Evolutionary conservation across 1,139 yeast genomes (phyloP).

Genomic region (Sugiyamaella paludigena): DNA sequence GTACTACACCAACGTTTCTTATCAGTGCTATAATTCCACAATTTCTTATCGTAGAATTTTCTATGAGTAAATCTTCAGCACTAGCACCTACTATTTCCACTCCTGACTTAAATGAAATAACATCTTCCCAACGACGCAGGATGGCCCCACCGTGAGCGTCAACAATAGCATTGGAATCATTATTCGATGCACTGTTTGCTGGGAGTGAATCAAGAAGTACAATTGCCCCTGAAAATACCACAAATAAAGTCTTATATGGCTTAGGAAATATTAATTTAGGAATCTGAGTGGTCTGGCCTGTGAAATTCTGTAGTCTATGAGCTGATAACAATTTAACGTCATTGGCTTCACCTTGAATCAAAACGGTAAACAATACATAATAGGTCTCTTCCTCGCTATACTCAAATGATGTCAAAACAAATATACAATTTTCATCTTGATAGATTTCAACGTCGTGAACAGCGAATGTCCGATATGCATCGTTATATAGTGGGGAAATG

Average conservation of each 20-base stretch:
- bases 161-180: conserved; percentile 3
- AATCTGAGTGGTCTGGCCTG: conserved; percentile 36
- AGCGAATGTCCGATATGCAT: conserved; percentile 41
- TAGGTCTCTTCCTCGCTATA: conserved; percentile 37
- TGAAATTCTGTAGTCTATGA: conserved; percentile 50
- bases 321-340: conserved; percentile 61
- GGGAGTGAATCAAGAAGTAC: conserved; percentile 64
- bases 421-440: conserved; percentile 43
- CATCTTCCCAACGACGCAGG: conserved; percentile 76
- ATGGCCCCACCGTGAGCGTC: conserved; percentile 27
- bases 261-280: conserved; percentile 61
- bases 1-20: conserved; percentile 59
- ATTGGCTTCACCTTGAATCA: conserved; percentile 44
- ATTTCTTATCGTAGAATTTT: conserved; percentile 30
- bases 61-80: conserved; percentile 42
- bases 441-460: conserved; percentile 52
- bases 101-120: conserved; percentile 53
- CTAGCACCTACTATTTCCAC: conserved; percentile 63
- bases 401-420: conserved; percentile 50
- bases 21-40: conserved; percentile 57
- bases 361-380: conserved; percentile 56
- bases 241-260: conserved; percentile 62
- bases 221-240: conserved; percentile 58
- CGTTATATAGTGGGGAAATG: conserved; percentile 45
- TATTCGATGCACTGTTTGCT: conserved; percentile 34